Evolutionary conservation across 495 filamentous ascomycete genomes (phyloP), one percentile per base, ranked within the genome.

Genomic region (Chaetomium tenue): DNA sequence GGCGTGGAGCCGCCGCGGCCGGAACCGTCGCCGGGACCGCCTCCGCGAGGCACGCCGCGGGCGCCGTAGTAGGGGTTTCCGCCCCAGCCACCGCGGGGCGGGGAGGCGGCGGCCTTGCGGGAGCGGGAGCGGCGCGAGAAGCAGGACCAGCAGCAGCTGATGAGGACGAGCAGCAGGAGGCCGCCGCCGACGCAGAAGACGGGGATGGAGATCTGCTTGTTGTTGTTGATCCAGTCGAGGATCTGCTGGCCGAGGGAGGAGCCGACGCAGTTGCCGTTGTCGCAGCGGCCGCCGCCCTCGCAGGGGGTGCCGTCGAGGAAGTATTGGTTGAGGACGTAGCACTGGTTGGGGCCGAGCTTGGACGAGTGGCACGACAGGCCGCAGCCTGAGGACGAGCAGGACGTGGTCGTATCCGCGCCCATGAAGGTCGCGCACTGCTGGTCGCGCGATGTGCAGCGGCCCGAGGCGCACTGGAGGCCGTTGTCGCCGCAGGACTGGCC

Each of bases 241-340:
- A 90, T 84, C 69, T 87, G 82, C 68, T 86, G 84, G 50, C 78
- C 75, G 0, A 86, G 78, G 18, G 79, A 83, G 7, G 85, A 80
- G 44, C 89, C 91, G 69, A 81, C 73, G 75, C 91, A 95, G 64
- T 81, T 74, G 9, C 91, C 91, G 63, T 92, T 92, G 40, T 66
- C 71, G 73, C 94, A 98, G 53, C 80, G 78, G 7, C 94, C 94
- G 60, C 91, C 91, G 25, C 91, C 87, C 57, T 87, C 83, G 74
- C 94, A 98, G 4, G 86, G 81, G 9, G 94, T 98, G 15, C 94
- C 94, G 72, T 98, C 95, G 46, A 98, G 81, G 78, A 95, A 98
- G 74, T 96, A 93, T 75, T 97, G 92, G 70, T 91, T 85, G 80
- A 94, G 88, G 33, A 81, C 80, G 72, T 86, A 89, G 74, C 87